A percentile compares a stretch with the other conserved stretches of the same genome.
Conservation (phyloP, 1,139 yeast species). For the Taiozyma onychis region DNA sequence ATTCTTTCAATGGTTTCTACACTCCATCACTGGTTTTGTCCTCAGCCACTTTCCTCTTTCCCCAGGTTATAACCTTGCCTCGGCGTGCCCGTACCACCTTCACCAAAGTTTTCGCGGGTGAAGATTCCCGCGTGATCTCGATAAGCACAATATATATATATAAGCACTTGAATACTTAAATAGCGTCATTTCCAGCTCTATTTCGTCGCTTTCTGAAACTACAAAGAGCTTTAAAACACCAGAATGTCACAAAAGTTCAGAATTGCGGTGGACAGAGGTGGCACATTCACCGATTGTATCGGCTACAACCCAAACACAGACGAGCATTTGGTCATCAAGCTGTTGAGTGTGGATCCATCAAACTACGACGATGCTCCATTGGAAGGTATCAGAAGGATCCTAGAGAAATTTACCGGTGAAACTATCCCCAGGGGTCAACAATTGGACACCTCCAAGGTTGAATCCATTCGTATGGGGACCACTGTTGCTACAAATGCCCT, state of each 20-base stretch:
- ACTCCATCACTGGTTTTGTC: too few relatives aligned
- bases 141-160: too few relatives aligned
- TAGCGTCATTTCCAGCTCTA: too few relatives aligned
- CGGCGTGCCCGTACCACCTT: too few relatives aligned
- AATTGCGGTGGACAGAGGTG: conserved; percentile 57
- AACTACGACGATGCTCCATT: conserved; percentile 88
- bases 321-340: conserved; percentile 52
- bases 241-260: conserved; percentile 2
- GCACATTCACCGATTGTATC: conserved; percentile 82
- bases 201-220: too few relatives aligned
- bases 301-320: conserved; percentile 25
- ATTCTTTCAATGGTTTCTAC: too few relatives aligned
- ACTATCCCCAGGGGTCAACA: conserved; percentile 45
- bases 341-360: conserved; percentile 80
- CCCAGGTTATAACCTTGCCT: too few relatives aligned
- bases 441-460: conserved; percentile 43
- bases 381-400: conserved; percentile 78
- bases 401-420: conserved; percentile 51
- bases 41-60: too few relatives aligned
- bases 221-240: neutral
- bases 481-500: conserved; percentile 77
- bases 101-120: too few relatives aligned
- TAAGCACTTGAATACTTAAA: too few relatives aligned
- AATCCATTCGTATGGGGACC: conserved; percentile 69
- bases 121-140: too few relatives aligned